These are phyloP conservation scores for Scortechinia acanthostroma DNA, from an alignment of 2,329 filamentous ascomycete genomes.

Conservation along the genomic window DNA sequence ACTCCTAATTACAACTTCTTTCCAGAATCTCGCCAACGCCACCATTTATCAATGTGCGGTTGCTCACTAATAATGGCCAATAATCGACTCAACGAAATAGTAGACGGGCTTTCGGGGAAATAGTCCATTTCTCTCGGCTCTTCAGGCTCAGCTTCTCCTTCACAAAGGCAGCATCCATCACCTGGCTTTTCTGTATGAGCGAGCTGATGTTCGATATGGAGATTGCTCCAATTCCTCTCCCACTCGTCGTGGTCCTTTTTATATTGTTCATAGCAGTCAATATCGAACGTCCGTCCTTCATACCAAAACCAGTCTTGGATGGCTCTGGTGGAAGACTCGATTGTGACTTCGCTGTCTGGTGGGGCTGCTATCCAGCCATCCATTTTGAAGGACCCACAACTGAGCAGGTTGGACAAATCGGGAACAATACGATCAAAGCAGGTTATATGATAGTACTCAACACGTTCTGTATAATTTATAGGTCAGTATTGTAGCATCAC, in stretches of 20 bases:
- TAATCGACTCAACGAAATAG: slow-evolving; percentile 1
- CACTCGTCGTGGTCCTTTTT: not conserved
- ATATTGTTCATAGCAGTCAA: not conserved
- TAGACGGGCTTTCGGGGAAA: not conserved
- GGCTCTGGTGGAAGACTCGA: not conserved
- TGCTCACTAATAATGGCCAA: not conserved
- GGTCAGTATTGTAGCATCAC: too few relatives aligned
- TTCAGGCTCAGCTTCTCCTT: not conserved
- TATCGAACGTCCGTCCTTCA: not conserved
- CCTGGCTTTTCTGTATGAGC: not conserved
- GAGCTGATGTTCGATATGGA: not conserved
- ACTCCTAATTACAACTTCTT: too few relatives aligned
- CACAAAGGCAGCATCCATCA: not conserved
- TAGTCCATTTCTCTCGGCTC: not conserved
- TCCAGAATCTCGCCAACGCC: too few relatives aligned
- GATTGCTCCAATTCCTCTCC: not conserved
- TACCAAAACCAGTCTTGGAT: not conserved
- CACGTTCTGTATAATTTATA: too few relatives aligned
- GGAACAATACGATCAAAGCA: not conserved
- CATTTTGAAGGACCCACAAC: not conserved
- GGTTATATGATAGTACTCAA: not conserved
- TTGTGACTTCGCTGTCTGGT: not conserved
- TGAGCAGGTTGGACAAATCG: not conserved
- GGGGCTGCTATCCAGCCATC: not conserved
- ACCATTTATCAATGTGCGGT: not conserved